phyloP scores from a whole-genome alignment of 2,329 filamentous ascomycete genomes.

The Blastomyces parvus region DNA sequence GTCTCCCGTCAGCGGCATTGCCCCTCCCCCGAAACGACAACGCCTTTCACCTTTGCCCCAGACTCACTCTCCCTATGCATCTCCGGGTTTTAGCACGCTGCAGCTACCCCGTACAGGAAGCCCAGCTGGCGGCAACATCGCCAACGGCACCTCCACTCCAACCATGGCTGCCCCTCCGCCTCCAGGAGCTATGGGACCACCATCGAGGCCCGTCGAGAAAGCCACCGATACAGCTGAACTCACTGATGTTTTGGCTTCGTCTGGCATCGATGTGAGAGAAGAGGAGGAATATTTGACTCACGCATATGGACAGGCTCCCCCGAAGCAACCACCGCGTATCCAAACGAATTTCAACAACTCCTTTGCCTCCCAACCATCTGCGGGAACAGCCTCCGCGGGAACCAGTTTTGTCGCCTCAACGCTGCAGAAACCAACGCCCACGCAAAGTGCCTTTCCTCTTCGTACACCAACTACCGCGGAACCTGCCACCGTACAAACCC shows the following conservation, averaged over 20 bases:
- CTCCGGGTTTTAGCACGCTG: constrained; percentile 47
- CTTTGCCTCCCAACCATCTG: constrained; percentile 34
- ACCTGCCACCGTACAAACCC: constrained; percentile 4
- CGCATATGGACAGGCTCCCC: constrained; percentile 39
- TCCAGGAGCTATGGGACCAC: constrained; percentile 51
- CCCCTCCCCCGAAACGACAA: constrained; percentile 62
- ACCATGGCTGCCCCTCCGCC: constrained; percentile 28
- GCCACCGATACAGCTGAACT: constrained; percentile 56
- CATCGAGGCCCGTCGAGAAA: constrained; percentile 48
- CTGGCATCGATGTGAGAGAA: constrained; percentile 76
- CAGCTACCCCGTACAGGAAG: constrained; percentile 31
- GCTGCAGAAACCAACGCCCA: constrained; percentile 45
- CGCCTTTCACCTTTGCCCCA: constrained; percentile 59
- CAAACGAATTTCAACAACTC: constrained; percentile 33
- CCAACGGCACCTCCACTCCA: constrained; percentile 43
- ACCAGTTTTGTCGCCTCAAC: constrained; percentile 43
- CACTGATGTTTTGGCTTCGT: constrained; percentile 72
- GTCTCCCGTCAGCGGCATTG: constrained; percentile 39
- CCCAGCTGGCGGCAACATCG: constrained; percentile 32
- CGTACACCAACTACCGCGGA: constrained; percentile 47
- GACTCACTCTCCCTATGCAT: constrained; percentile 54
- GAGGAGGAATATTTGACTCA: constrained; percentile 73
- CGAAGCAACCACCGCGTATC: constrained; percentile 36
- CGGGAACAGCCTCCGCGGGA: constrained; percentile 32
- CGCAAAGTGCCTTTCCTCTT: constrained; percentile 51